Conservation (phyloP, 768 basidiomycete species). For the Pisolithus albus region DNA sequence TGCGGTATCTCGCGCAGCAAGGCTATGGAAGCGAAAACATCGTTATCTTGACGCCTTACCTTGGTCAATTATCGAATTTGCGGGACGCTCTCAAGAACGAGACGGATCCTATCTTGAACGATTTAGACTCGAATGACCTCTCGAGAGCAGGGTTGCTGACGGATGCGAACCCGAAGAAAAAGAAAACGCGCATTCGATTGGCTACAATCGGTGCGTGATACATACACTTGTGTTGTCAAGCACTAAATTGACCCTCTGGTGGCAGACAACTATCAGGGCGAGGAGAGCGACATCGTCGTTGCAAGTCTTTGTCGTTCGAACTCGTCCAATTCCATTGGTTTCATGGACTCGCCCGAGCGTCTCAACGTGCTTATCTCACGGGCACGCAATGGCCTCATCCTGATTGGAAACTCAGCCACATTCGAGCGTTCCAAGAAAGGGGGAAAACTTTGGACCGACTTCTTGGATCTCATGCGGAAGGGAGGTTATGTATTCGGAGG, state of each 20-base stretch:
- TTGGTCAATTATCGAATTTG: conserved; percentile 56
- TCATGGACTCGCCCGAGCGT: conserved; percentile 65
- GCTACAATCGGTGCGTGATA: conserved; percentile 53
- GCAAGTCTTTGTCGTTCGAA: conserved; percentile 59
- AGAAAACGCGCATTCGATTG: conserved; percentile 45
- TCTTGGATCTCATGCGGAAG: conserved; percentile 39
- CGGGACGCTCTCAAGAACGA: conserved; percentile 36
- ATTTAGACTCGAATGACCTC: conserved; percentile 55
- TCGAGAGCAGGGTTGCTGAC: conserved; percentile 49
- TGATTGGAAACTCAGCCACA: conserved; percentile 59
- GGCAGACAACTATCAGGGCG: conserved; percentile 71
- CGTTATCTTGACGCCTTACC: conserved; percentile 63
- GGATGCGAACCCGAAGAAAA: conserved; percentile 30
- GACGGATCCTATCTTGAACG: conserved; percentile 57
- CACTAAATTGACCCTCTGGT: not conserved
- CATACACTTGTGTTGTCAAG: not conserved
- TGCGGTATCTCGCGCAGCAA: conserved; percentile 60
- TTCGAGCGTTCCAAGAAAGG: conserved; percentile 49
- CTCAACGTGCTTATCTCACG: conserved; percentile 67
- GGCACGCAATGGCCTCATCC: conserved; percentile 55
- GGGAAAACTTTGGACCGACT: conserved; percentile 41
- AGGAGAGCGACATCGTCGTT: conserved; percentile 66
- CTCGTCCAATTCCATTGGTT: conserved; percentile 49
- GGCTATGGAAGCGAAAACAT: conserved; percentile 56
- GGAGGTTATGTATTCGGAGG: conserved; percentile 49